A percentile compares a stretch with the other conserved stretches of the same genome.
phyloP scores from a whole-genome alignment of 805 yeast genomes.

The Gaillardinia entomophila region DNA sequence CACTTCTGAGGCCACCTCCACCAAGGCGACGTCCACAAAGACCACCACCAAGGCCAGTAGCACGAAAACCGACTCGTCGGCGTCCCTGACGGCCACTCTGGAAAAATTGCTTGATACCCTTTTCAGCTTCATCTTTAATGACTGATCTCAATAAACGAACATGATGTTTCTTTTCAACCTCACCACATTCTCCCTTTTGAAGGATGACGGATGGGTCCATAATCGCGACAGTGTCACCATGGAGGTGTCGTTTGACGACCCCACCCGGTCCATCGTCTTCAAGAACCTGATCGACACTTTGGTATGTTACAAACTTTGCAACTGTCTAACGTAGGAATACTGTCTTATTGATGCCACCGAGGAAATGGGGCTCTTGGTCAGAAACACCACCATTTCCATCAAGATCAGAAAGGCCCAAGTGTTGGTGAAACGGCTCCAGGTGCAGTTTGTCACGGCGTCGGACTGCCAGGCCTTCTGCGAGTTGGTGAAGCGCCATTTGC shows the following conservation, averaged over 20 bases:
- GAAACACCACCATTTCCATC: slow-evolving; percentile 19
- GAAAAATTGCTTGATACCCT: too few species aligned
- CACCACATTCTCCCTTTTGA: too few species aligned
- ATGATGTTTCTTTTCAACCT: too few species aligned
- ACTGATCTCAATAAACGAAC: too few species aligned
- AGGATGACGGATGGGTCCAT: slow-evolving; percentile 26
- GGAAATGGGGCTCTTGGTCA: slow-evolving; percentile 8
- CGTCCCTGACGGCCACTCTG: too few species aligned
- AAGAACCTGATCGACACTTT: slow-evolving; percentile 1
- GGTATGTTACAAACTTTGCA: slow-evolving; percentile 1
- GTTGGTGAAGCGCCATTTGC: slow-evolving; percentile 2
- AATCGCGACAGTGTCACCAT: slow-evolving; percentile 8
- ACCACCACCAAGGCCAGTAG: too few species aligned
- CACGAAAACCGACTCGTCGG: too few species aligned
- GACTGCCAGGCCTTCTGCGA: slow-evolving; percentile 8
- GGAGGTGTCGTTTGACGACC: slow-evolving; percentile 14
- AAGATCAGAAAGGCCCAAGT: slow-evolving; percentile 20
- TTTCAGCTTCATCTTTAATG: too few species aligned
- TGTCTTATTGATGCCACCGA: slow-evolving; percentile 1
- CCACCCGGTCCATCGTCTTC: slow-evolving; percentile 6
- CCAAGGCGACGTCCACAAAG: too few species aligned
- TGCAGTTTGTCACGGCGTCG: slow-evolving; percentile 11
- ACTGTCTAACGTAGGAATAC: slow-evolving; percentile 1
- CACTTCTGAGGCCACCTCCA: too few species aligned
- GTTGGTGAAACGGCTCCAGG: slow-evolving; percentile 21